Evolutionary conservation across 2,329 filamentous ascomycete genomes (phyloP).

Genomic region (Juglanconis oblonga): DNA sequence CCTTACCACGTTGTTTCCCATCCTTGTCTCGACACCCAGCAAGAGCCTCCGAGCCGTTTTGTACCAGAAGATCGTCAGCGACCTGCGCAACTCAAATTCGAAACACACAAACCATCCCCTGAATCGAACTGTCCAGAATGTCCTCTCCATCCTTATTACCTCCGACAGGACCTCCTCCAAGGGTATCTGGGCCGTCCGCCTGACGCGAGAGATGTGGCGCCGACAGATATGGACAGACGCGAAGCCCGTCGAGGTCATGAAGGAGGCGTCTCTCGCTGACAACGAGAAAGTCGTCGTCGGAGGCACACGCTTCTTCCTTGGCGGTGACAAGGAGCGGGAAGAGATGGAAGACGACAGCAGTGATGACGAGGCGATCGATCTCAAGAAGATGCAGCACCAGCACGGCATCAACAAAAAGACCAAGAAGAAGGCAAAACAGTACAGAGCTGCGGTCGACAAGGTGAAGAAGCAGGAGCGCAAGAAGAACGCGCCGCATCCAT

Average conservation of each 20-base stretch:
- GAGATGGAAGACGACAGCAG: conserved; percentile 87
- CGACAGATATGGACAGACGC: conserved; percentile 93
- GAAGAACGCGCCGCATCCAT: conserved; percentile 79
- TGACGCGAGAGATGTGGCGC: conserved; percentile 95
- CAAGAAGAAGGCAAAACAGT: conserved; percentile 76
- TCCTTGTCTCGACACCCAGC: conserved; percentile 86
- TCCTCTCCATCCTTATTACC: conserved; percentile 86
- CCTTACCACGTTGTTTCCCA: conserved; percentile 89
- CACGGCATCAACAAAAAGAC: conserved; percentile 94
- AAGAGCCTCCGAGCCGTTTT: conserved; percentile 82
- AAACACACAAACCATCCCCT: conserved; percentile 88
- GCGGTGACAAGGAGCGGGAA: conserved; percentile 92
- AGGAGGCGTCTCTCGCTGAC: conserved; percentile 81
- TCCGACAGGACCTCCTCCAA: conserved; percentile 82
- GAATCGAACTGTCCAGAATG: conserved; percentile 89
- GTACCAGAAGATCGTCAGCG: conserved; percentile 86
- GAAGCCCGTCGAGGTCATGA: conserved; percentile 97
- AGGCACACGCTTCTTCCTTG: conserved; percentile 90
- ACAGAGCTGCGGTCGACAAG: conserved; percentile 78
- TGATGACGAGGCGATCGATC: conserved; percentile 74
- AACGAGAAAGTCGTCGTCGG: conserved; percentile 91
- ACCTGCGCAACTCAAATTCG: conserved; percentile 82
- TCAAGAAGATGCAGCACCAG: conserved; percentile 80
- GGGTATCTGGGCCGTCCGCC: conserved; percentile 91
- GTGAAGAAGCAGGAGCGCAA: conserved; percentile 82